Evolutionary conservation across 371 early-diverging fungal genomes (phyloP).

Genomic region (Apophysomyces variabilis): DNA sequence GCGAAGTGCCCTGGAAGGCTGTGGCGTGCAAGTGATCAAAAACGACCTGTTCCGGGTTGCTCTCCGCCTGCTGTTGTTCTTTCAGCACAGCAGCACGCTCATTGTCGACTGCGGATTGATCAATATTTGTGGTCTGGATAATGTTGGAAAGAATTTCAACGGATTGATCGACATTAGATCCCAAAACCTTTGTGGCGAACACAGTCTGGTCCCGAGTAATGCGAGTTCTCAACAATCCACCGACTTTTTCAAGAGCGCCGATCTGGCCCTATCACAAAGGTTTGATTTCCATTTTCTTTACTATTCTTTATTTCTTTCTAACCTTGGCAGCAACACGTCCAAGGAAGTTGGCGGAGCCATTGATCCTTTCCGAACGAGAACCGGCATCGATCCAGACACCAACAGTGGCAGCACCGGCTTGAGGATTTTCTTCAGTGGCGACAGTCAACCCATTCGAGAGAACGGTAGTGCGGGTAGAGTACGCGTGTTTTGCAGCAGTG

Average conservation of each 20-base stretch:
- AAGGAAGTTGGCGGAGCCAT: constrained; percentile 94
- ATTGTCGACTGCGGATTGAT: constrained; percentile 83
- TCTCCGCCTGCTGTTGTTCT: constrained; percentile 90
- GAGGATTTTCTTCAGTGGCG: constrained; percentile 90
- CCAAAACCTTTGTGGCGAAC: constrained; percentile 90
- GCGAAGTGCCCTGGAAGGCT: constrained; percentile 88
- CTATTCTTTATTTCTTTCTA: constrained; percentile 44
- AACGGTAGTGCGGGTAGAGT: constrained; percentile 71
- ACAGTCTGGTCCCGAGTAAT: constrained; percentile 96
- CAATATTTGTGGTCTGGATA: constrained; percentile 86
- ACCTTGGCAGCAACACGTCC: constrained; percentile 98
- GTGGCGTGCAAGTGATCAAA: constrained; percentile 91
- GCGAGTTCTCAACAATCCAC: constrained; percentile 92
- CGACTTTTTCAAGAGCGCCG: constrained; percentile 80
- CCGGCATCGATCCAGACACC: constrained; percentile 98
- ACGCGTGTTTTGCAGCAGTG: constrained; percentile 22
- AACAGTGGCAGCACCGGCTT: constrained; percentile 92
- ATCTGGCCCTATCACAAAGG: constrained; percentile 86
- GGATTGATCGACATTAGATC: constrained; percentile 75
- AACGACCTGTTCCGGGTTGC: constrained; percentile 88
- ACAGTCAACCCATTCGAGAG: constrained; percentile 91
- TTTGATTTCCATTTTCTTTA: constrained; percentile 87
- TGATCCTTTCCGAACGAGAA: constrained; percentile 87
- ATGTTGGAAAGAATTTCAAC: constrained; percentile 92
- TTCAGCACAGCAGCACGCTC: constrained; percentile 90